Base-by-base conservation (phyloP, 2,329 filamentous ascomycete genomes). In the Colletotrichum horii region DNA sequence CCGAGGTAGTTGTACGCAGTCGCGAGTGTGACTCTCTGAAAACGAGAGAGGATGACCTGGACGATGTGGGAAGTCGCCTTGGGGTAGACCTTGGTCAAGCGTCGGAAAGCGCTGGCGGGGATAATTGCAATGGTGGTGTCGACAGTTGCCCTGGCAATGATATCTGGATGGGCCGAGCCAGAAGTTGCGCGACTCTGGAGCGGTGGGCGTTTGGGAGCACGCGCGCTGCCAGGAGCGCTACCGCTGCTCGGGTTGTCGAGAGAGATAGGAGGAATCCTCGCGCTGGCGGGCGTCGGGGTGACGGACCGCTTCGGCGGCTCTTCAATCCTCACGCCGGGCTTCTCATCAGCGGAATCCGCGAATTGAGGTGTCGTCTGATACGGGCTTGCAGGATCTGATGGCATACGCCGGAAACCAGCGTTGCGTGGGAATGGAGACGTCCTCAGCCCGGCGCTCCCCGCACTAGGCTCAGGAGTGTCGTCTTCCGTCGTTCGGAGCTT, bases 81-180 rank as follows among this genome's bases (percentile, higher is more conserved):
- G 12, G 97, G 97, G 80, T 98, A 99, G 28, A 98, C 93, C 81
- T 95, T 93, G 66, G 98, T 99, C 68, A 99, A 88, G 11, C 97
- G 93, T 69, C 96, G 93, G 80, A 99, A 99, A 5, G 97, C 97
- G 82, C 96, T 98, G 1, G 97, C 97, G 2, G 97, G 97, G 73
- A 99, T 99, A 78, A 99, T 97, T 8, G 97, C 97, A 84, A 99
- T 98, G 0, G 97, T 99, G 0, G 97, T 99, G 82, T 99, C 97
- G 28, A 97, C 94, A 19, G 96, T 97, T 8, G 97, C 97, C 78
- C 97, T 91, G n/a, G 96, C 97, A 78, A 99, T 95, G 77, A 99
- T 97, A 81, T 99, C 97, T 14, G 97, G 97, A 84, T 99, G 97
- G 0, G 95, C 96, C 16, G 97, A 98, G 78, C 93, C 94, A 14